Conservation (phyloP, 202 grass and related monocot genomes). For the Miscanthus sacchariflorus region DNA sequence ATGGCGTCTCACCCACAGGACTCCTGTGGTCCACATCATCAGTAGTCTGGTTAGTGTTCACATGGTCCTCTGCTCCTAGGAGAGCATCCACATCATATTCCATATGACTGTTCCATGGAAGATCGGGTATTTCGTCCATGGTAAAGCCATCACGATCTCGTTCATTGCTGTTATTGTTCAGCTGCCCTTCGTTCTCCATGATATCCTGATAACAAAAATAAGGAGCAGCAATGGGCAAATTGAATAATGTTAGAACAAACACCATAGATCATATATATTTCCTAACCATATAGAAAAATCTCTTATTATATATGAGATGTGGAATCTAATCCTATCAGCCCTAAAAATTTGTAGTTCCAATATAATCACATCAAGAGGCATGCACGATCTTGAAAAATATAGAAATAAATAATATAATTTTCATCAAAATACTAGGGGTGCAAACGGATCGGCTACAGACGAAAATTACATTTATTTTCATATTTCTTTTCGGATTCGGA, state of each 20-base stretch:
- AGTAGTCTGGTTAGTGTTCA: too few species aligned
- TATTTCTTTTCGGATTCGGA: too few species aligned
- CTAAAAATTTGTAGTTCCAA: not conserved
- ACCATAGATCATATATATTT: not conserved
- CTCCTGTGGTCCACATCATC: not conserved
- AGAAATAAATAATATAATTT: not conserved
- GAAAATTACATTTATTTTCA: too few species aligned
- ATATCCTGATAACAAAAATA: not conserved
- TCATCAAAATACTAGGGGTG: not conserved
- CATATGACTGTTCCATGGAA: not conserved
- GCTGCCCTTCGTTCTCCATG: not conserved
- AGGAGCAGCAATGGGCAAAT: not conserved
- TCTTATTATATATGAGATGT: not conserved
- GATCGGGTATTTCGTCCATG: not conserved
- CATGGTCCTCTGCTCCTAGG: not conserved
- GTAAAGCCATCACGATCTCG: too few species aligned
- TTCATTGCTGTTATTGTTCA: not conserved
- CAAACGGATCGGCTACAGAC: too few species aligned
- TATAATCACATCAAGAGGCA: not conserved
- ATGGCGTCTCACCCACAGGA: not conserved
- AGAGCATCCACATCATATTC: not conserved
- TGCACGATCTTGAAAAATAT: not conserved
- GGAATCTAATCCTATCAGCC: not conserved
- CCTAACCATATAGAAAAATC: not conserved
- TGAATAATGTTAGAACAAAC: not conserved